Conservation (phyloP, 495 filamentous ascomycete genomes). For the Penicillium silybi region DNA sequence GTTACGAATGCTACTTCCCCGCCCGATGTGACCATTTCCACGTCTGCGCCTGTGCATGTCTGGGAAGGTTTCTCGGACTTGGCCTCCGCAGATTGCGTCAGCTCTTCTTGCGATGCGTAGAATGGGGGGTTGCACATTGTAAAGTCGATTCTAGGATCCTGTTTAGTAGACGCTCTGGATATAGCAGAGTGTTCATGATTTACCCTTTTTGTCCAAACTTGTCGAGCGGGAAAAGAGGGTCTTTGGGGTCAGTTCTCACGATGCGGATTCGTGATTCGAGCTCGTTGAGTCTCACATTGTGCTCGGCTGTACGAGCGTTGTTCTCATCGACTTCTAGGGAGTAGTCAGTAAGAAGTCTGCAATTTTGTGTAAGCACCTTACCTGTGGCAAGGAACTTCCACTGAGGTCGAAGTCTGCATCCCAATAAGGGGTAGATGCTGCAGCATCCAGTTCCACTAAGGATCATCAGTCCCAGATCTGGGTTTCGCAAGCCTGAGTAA, state of each 20-base stretch:
- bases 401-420: slow-evolving; percentile 56
- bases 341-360: background rate
- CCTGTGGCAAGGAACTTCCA: slow-evolving; percentile 76
- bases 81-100: slow-evolving; percentile 56
- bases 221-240: slow-evolving; percentile 54
- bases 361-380: slow-evolving; percentile 16
- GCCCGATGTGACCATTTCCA: slow-evolving; percentile 84
- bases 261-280: slow-evolving; percentile 64
- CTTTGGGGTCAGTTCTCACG: slow-evolving; percentile 46
- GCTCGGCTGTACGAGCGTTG: slow-evolving; percentile 59
- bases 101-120: slow-evolving; percentile 68
- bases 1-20: slow-evolving; percentile 80
- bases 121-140: slow-evolving; percentile 96
- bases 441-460: slow-evolving; percentile 78
- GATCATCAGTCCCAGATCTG: background rate
- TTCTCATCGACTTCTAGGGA: slow-evolving; percentile 69
- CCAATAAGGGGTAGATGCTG: slow-evolving; percentile 85
- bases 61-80: slow-evolving; percentile 68
- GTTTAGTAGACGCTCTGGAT: background rate
- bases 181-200: background rate
- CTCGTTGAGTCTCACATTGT: slow-evolving; percentile 61
- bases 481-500: background rate
- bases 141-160: slow-evolving; percentile 67
- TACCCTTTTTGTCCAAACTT: slow-evolving; percentile 50
- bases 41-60: slow-evolving; percentile 73